Percentiles rank a stretch among this genome's conserved stretches.
Evolutionary conservation across 805 yeast species (phyloP).

Genomic region (Dipodascus albidus): DNA sequence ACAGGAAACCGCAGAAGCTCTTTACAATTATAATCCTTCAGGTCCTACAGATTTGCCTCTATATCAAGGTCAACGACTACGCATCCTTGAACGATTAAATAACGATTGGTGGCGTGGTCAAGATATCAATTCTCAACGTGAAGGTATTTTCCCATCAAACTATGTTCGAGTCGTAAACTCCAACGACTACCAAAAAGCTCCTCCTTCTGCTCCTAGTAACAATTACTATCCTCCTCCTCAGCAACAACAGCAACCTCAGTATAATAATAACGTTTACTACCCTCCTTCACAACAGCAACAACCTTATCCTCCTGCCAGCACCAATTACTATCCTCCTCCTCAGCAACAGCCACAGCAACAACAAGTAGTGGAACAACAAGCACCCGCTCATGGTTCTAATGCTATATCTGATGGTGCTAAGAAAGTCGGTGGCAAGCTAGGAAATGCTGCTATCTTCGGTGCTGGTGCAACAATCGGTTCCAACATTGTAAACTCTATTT

Average conservation of each 20-base stretch:
- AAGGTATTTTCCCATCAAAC: conserved; percentile 85
- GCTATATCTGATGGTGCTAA: conserved; percentile 21
- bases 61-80: conserved; percentile 54
- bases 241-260: not conserved
- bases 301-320: conserved; percentile 11
- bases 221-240: conserved; percentile 11
- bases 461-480: conserved; percentile 94
- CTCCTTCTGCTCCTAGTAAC: conserved; percentile 3
- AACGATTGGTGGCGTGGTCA: conserved; percentile 89
- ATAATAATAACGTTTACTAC: not conserved
- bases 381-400: conserved; percentile 10
- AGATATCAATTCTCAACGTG: conserved; percentile 29
- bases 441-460: conserved; percentile 90
- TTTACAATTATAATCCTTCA: conserved; percentile 65
- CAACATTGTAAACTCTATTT: conserved; percentile 41
- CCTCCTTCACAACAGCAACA: conserved; percentile 8
- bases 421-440: conserved; percentile 69
- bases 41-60: conserved; percentile 66
- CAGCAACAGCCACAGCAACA: conserved; percentile 13
- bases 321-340: conserved; percentile 10
- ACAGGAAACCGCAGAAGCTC: conserved; percentile 41
- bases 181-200: not conserved
- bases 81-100: conserved; percentile 61
- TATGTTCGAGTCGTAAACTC: conserved; percentile 39
- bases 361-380: conserved; percentile 11